Base-by-base conservation (phyloP, 805 yeast species). In the Blastobotrys parvus region DNA sequence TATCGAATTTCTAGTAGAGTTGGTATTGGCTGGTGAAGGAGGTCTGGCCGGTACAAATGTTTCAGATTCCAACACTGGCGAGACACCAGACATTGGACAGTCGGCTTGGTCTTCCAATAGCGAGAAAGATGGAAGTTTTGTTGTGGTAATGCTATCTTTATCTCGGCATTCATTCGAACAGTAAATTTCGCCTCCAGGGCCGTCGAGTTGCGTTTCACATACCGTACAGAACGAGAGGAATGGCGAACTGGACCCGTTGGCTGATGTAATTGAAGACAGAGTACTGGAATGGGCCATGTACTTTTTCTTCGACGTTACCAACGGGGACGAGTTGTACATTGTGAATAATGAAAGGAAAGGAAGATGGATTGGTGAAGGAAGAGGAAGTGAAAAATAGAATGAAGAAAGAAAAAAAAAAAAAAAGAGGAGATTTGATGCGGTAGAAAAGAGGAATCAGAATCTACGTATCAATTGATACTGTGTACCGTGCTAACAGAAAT, bases 201-300 rank as follows among this genome's bases (percentile, higher is more conserved):
- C 23, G 38, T 49, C 54, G 19, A 61, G 48, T 45, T 59, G 61
- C 38, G 47, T 57, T 47, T 62, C 64, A 54, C 66, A 62, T 38
- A 62, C 63, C 18, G 61, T 53, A 58, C 66, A 62, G 54, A 50
- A 62, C 36, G 50, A 35, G 50, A 54, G 53, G 56, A 61, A 51
- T 34, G 46, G 44, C 38, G 44, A 45, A 8, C 7, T 16, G 13
- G 38, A 19, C 17, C 7, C 19, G 20, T 3, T 8, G 17, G 35
- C 8, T 18, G 35, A 13, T 15, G n/a, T n/a, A n/a, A 17, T 15
- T 32, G 35, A 6, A 8, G 34, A 6, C 34, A 8, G 16, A 31
- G 7, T 10, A 5, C 17, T 3, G 13, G 6, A 7, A 13, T 31
- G 7, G n/a, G 35, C 35, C 17, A 11, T 31, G 8, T 31, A 13